Base-by-base conservation (phyloP, 225 moss, liverwort and hornwort species). In the Anthoceros angustus region DNA sequence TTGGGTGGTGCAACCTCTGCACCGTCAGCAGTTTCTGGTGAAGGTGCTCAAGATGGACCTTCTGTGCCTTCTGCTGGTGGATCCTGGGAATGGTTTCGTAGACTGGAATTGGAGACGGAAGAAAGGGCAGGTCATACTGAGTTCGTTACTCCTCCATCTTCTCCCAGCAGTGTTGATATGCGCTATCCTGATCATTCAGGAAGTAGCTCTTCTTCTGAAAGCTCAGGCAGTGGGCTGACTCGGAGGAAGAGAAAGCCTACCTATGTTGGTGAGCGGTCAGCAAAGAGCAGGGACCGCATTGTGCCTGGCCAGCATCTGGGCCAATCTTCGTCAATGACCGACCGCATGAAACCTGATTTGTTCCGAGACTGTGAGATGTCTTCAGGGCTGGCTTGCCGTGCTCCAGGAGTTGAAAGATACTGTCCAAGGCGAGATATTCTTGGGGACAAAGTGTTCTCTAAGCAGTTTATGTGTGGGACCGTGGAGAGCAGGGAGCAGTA, bases 121-220 rank as follows among this genome's bases (percentile, higher is more conserved):
- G 62, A 23, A 20, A 11, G 65, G 20, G 14, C 10, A 12, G 73
- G 63, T 46, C 68, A 67, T 66, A 40, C 76, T 16, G 88, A 86
- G 25, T 92, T 86, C 72, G 41, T 79, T 25, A 88, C 92, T 69
- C 88, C 84, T 39, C 88, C 86, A 70, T 88, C 83, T 49, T 86
- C 81, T 62, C 88, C 88, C 26, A 76, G 76, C 66, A 70, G 66
- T 42, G 75, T 67, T 18, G 73, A 83, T 63, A 49, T 69, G 7
- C 32, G 69, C n/a, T n/a, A n/a, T 25, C 69, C 72, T 32, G 70
- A 72, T 65, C 49, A 77, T 21, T 68, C 73, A 45, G 77, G 67
- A 63, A 72, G 40, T 68, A 74, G 55, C 67, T 61, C 45, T 9
- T 45, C 77, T 64, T 66, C 15, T 75, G 67, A 40, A 78, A 73